A percentile compares a stretch with the other conserved stretches of the same genome.
Conservation (phyloP, 305 asterid species). For the Fraxinus latifolia region DNA sequence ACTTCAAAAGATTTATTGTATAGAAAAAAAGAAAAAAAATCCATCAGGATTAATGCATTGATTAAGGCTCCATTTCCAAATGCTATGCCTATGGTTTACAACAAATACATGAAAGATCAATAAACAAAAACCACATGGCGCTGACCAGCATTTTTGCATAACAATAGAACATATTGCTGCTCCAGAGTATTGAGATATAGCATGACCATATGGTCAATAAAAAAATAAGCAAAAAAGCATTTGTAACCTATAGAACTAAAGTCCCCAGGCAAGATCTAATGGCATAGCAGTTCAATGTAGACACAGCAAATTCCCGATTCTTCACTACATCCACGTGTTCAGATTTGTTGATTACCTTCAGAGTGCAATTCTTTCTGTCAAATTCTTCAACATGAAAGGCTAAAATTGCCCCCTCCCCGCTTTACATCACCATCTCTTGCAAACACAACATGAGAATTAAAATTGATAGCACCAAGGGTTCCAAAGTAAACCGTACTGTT, state of each 20-base stretch:
- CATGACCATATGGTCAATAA: not conserved
- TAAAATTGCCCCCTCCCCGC: constrained; percentile 48
- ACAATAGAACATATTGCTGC: not conserved
- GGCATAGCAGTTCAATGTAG: constrained; percentile 24
- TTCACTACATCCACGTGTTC: constrained; percentile 28
- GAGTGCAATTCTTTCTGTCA: constrained; percentile 39
- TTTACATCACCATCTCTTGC: constrained; percentile 69
- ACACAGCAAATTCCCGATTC: constrained; percentile 26
- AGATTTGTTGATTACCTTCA: constrained; percentile 49
- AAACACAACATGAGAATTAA: constrained; percentile 53
- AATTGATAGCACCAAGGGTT: constrained; percentile 30
- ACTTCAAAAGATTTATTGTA: not conserved
- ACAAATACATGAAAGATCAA: not conserved
- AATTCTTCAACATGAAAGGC: constrained; percentile 53
- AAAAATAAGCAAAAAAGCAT: not conserved
- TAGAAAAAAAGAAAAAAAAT: too few relatives aligned
- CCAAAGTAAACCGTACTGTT: constrained; percentile 27
- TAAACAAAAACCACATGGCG: not conserved
- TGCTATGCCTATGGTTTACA: not conserved
- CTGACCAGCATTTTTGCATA: not conserved
- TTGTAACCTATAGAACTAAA: not conserved
- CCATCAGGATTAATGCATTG: not conserved
- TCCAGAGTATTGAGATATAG: not conserved
- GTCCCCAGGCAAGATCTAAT: constrained; percentile 1
- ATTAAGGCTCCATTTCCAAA: not conserved